These are phyloP conservation scores for Musa balbisiana DNA, from an alignment of 202 grass and related monocot genomes.

Conservation along the genomic window DNA sequence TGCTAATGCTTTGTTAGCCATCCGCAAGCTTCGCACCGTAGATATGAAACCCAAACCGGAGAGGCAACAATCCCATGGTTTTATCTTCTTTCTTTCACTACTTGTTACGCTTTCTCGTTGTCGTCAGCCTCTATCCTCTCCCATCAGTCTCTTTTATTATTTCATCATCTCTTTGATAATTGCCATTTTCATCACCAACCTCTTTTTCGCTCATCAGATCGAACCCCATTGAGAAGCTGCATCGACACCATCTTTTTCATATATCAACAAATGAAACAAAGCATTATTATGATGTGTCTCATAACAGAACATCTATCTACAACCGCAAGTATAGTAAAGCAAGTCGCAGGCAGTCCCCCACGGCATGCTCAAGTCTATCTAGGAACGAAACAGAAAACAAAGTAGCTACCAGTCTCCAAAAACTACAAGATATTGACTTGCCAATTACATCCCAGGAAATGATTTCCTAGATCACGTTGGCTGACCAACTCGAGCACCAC, in stretches of 20 bases:
- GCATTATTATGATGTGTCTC: conserved; percentile 10
- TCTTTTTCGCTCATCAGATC: no score
- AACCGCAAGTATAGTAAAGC: conserved; percentile 32
- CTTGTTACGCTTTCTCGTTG: no score
- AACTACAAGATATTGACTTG: background rate
- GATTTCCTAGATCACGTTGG: background rate
- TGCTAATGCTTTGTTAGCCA: no score
- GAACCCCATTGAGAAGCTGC: no score
- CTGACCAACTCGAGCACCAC: background rate
- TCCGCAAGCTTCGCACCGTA: no score
- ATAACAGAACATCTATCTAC: conserved; percentile 28
- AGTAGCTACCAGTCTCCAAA: conserved; percentile 18
- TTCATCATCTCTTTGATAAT: no score
- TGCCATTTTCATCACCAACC: no score
- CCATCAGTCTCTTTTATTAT: no score
- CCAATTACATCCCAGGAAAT: background rate
- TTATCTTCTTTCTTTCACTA: no score
- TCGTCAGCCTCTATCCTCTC: no score
- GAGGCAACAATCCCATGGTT: no score
- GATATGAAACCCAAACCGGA: no score
- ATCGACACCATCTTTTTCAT: background rate
- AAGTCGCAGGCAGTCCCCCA: conserved; percentile 7
- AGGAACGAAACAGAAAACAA: conserved; percentile 58
- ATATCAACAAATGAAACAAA: background rate
- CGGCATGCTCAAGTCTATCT: conserved; percentile 25